A percentile compares a stretch with the other conserved stretches of the same genome.
phyloP scores from a whole-genome alignment of 148 eudicot genomes.

The Salicornia ramosissima region DNA sequence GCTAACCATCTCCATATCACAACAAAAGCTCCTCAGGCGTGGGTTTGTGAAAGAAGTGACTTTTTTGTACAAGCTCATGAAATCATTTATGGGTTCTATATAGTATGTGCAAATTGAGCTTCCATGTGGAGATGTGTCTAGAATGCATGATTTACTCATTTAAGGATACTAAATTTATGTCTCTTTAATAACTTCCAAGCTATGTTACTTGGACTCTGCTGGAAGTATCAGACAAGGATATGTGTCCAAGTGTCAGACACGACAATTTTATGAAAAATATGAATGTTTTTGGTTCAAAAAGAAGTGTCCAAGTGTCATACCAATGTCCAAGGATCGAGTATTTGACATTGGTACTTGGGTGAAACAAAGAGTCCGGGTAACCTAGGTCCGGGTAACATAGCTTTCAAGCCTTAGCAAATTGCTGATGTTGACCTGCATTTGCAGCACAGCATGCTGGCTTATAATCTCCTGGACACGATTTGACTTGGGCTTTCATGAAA shows the following conservation, averaged over 20 bases:
- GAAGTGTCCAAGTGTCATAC: no score
- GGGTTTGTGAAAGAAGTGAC: background rate
- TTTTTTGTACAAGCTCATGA: background rate
- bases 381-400: no score
- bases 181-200: background rate
- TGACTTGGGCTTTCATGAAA: background rate
- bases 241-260: no score
- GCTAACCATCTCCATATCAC: no score
- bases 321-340: no score
- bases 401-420: background rate
- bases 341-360: no score
- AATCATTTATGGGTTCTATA: background rate
- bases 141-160: background rate
- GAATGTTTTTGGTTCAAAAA: no score
- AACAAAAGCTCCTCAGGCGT: background rate
- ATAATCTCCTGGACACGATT: background rate
- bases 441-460: background rate
- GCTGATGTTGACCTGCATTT: background rate
- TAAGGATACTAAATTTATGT: background rate
- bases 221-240: no score
- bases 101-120: background rate
- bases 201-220: no score
- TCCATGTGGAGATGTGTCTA: background rate
- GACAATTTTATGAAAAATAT: no score
- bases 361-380: no score